Conservation (phyloP, 352 stramenopile species). For the Elongisporangium senticosum region DNA sequence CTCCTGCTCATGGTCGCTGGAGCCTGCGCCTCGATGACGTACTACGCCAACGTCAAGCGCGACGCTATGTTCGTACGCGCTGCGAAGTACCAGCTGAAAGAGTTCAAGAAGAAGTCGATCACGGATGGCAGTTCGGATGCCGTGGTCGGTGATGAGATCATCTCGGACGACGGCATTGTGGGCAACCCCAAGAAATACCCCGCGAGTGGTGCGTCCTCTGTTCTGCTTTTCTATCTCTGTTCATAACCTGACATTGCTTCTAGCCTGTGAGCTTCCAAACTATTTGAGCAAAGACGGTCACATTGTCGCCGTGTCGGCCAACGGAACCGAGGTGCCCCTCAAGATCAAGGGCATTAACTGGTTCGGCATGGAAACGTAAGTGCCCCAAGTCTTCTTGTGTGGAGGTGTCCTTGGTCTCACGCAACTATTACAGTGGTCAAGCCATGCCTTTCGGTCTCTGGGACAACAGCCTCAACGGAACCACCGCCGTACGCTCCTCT, state of each 20-base stretch:
- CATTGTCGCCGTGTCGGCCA: conserved; percentile 45
- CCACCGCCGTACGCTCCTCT: conserved; percentile 33
- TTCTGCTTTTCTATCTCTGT: not conserved
- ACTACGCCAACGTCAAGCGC: conserved; percentile 15
- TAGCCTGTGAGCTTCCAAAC: conserved; percentile 52
- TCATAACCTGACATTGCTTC: not conserved
- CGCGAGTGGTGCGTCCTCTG: conserved; percentile 25
- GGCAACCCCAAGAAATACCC: conserved; percentile 75
- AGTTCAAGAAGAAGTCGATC: conserved; percentile 14
- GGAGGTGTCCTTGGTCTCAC: too few species aligned
- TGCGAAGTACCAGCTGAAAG: conserved; percentile 1
- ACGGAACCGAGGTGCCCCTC: conserved; percentile 47
- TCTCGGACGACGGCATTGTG: conserved; percentile 57
- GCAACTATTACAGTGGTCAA: too few species aligned
- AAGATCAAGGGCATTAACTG: conserved; percentile 78
- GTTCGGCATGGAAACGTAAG: conserved; percentile 71
- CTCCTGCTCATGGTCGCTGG: conserved; percentile 34
- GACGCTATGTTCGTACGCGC: not conserved
- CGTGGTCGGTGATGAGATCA: conserved; percentile 13
- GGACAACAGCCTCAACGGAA: conserved; percentile 65
- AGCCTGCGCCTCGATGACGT: conserved; percentile 39
- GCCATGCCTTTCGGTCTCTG: conserved; percentile 65
- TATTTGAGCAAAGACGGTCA: conserved; percentile 67
- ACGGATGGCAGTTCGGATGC: conserved; percentile 7
- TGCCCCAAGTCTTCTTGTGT: not conserved